phyloP scores from a whole-genome alignment of 139 green algal genomes.

The Micractinium sp. region DNA sequence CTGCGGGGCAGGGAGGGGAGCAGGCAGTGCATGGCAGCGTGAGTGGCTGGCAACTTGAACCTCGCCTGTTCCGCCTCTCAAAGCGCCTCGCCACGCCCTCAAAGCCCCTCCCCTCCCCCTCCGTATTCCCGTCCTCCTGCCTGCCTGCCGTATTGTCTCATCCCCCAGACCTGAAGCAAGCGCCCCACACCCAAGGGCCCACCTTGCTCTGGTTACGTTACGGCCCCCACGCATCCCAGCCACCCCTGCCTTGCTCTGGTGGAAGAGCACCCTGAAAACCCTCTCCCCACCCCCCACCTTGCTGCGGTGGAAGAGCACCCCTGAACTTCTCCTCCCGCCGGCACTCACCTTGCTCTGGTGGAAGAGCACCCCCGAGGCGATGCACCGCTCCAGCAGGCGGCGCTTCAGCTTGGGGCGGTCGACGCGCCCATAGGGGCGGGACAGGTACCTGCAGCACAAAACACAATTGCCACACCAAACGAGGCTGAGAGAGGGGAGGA shows the following conservation, averaged over 20 bases:
- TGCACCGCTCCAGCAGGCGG: conserved; percentile 83
- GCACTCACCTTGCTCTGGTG: conserved; percentile 19
- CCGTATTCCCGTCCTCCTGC: neutral
- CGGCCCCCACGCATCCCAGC: too few relatives aligned
- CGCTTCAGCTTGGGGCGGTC: conserved; percentile 92
- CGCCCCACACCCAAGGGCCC: too few relatives aligned
- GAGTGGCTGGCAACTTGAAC: too few relatives aligned
- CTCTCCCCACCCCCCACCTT: neutral
- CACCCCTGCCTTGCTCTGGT: neutral
- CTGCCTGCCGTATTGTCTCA: too few relatives aligned
- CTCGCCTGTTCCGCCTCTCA: too few relatives aligned
- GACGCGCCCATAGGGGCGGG: conserved; percentile 90
- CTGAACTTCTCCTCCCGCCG: neutral
- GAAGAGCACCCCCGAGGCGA: conserved; percentile 30
- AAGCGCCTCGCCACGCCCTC: too few relatives aligned
- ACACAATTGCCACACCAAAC: too few relatives aligned
- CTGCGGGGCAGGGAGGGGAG: neutral
- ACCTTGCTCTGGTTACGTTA: too few relatives aligned
- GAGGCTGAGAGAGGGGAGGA: neutral
- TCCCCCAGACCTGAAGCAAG: too few relatives aligned
- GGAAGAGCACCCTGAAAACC: neutral
- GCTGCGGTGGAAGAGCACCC: conserved; percentile 6
- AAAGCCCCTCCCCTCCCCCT: neutral
- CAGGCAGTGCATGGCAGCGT: neutral
- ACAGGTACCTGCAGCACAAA: conserved; percentile 69